Evolutionary conservation across 2,329 filamentous ascomycete species (phyloP), one percentile per base, ranked within the genome.

Genomic region (Dothistroma septosporum): DNA sequence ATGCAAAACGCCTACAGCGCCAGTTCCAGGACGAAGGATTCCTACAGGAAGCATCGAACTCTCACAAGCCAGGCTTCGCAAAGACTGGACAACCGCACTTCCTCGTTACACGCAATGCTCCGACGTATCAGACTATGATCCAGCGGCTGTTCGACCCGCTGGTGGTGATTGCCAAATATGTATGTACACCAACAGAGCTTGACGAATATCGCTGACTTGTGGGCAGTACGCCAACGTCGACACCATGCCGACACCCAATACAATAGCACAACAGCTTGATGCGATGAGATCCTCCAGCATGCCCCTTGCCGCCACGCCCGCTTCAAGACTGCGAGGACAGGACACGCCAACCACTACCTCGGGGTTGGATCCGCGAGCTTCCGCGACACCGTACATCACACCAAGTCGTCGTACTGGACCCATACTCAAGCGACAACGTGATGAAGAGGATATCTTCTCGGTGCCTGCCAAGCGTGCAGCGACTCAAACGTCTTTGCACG

Each of bases 71-170:
- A 2, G 64, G 64, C 11, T 66, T 63, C 49, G 58, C 59, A 8
- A 54, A 52, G 12, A 55, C 64, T 1, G 63, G 65, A 22, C 68
- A 67, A 56, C 59, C 67, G 14, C 55, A 55, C 10, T 67, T 65
- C 24, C 64, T 71, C 11, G 63, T 69, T 10, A 60, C 64, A 7
- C 57, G 44, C n/a, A 54, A 62, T 14, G 66, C 63, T 2, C 46
- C 61, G n/a, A 54, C 55, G 12, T 60, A 69, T 53, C 61, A 68
- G 11, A 60, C 57, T 41, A 68, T 73, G 64, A 59, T 71, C 16
- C 52, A 60, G 21, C 60, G 57, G 11, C 64, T 71, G 3, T 72
- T 72, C 59, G 63, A 73, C 57, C 70, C 71, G 2, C 58, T 68
- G 31, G 55, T 53, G n/a, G 58, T 65, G 44, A 60, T 73, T 37